Conservation (phyloP, 495 filamentous ascomycete species). For the Penicillium flavigenum region DNA sequence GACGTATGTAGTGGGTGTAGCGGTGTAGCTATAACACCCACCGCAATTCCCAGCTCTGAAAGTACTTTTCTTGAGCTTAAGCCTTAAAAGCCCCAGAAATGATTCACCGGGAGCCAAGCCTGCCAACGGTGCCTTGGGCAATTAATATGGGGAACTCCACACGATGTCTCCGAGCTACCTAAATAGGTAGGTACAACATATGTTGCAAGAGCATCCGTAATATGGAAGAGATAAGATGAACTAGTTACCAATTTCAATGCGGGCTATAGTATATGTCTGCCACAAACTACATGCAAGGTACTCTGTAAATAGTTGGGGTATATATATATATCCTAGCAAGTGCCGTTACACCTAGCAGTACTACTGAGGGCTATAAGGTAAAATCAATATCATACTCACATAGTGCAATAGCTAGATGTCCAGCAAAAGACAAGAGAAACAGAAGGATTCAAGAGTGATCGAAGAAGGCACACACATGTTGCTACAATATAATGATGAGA, state of each 20-base stretch:
- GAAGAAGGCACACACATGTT: not conserved
- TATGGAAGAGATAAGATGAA: not conserved
- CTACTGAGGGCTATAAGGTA: not conserved
- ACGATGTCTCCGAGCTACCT: not conserved
- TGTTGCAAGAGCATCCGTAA: not conserved
- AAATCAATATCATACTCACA: not conserved
- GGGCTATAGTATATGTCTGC: no score
- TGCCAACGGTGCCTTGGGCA: not conserved
- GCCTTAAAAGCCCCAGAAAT: not conserved
- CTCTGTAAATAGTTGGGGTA: no score
- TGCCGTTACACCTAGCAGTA: not conserved
- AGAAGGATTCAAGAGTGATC: not conserved
- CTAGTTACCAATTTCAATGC: not conserved
- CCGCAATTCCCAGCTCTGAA: not conserved
- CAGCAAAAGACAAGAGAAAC: not conserved
- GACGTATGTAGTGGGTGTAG: not conserved
- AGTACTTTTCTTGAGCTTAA: not conserved
- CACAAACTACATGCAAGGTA: not conserved
- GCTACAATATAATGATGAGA: no score
- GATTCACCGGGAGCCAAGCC: constrained; percentile 4
- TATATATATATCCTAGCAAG: not conserved
- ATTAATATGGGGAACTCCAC: not conserved
- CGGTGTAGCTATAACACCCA: not conserved
- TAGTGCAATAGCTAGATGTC: not conserved
- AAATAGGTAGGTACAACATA: not conserved